Percentiles rank a stretch among this genome's conserved stretches.
phyloP scores from a whole-genome alignment of 768 basidiomycete species.

The Mycena vitilis region DNA sequence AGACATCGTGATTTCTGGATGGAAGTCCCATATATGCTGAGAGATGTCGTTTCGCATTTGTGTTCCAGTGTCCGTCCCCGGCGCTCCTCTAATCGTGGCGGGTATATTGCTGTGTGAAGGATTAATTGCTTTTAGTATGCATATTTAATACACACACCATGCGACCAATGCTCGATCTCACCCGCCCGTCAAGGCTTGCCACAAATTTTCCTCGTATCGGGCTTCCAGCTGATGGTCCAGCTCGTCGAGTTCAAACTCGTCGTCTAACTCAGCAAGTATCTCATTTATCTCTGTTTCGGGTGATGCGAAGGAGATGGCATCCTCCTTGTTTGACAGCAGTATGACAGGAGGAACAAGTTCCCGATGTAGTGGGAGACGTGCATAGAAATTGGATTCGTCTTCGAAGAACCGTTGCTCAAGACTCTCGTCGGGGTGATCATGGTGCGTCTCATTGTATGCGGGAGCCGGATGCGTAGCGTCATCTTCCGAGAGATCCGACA shows the following conservation, averaged over 20 bases:
- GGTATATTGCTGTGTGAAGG: conserved; percentile 80
- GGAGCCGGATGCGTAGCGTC: background rate
- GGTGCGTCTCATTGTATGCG: conserved; percentile 4
- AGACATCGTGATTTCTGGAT: conserved; percentile 93
- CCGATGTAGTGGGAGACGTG: conserved; percentile 39
- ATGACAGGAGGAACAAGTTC: conserved; percentile 42
- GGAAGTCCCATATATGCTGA: conserved; percentile 88
- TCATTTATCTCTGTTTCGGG: conserved; percentile 49
- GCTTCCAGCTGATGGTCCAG: conserved; percentile 47
- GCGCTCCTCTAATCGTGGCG: conserved; percentile 71
- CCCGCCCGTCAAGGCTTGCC: conserved; percentile 42
- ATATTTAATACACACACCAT: conserved; percentile 4
- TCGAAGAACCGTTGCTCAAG: conserved; percentile 23
- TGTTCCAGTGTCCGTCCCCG: conserved; percentile 79
- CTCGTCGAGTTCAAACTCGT: conserved; percentile 56
- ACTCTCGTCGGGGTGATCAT: conserved; percentile 16
- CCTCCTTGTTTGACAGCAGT: conserved; percentile 21
- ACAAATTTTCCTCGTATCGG: conserved; percentile 55
- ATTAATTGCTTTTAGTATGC: conserved; percentile 17
- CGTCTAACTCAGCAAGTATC: conserved; percentile 52
- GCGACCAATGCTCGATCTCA: background rate
- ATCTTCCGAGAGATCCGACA: conserved; percentile 3
- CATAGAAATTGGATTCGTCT: conserved; percentile 22
- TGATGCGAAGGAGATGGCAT: conserved; percentile 37
- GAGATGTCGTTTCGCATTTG: conserved; percentile 81